phyloP scores from a whole-genome alignment of 164 flowering plant species.

The Pachysandra terminalis region DNA sequence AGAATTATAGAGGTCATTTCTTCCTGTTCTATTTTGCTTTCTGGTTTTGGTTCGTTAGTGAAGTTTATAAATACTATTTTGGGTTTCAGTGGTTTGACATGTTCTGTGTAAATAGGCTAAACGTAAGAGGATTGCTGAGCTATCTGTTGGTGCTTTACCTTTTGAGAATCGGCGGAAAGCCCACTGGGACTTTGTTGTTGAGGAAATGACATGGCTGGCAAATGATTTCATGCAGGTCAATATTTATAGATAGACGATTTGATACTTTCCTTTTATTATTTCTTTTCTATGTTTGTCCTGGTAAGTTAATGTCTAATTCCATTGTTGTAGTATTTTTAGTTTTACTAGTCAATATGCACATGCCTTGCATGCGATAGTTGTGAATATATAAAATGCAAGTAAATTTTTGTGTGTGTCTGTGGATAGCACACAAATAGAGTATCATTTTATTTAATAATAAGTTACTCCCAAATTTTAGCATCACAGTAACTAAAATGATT shows the following conservation, averaged over 20 bases:
- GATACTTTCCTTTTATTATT: background rate
- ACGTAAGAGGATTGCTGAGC: slow-evolving; percentile 68
- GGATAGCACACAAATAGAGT: too few species aligned
- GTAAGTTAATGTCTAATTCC: background rate
- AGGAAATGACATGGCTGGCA: slow-evolving; percentile 99
- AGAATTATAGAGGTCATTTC: slow-evolving; percentile 63
- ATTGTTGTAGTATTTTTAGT: too few species aligned
- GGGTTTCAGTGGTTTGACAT: slow-evolving; percentile 12
- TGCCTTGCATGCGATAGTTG: too few species aligned
- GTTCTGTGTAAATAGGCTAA: slow-evolving; percentile 56
- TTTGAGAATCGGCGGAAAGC: slow-evolving; percentile 50
- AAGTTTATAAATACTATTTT: slow-evolving; percentile 3
- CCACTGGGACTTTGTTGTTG: slow-evolving; percentile 96
- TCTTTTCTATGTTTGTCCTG: background rate
- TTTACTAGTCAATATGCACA: too few species aligned
- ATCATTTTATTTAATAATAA: too few species aligned
- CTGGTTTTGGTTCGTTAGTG: slow-evolving; percentile 5
- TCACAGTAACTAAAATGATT: too few species aligned
- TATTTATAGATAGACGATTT: background rate
- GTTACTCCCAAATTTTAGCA: too few species aligned
- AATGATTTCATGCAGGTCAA: slow-evolving; percentile 97
- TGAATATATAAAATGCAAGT: too few species aligned
- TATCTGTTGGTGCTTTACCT: slow-evolving; percentile 45
- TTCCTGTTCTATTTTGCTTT: background rate
- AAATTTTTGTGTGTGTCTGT: too few species aligned